Base-by-base conservation (phyloP, 768 basidiomycete genomes). In the Lentinula boryana region DNA sequence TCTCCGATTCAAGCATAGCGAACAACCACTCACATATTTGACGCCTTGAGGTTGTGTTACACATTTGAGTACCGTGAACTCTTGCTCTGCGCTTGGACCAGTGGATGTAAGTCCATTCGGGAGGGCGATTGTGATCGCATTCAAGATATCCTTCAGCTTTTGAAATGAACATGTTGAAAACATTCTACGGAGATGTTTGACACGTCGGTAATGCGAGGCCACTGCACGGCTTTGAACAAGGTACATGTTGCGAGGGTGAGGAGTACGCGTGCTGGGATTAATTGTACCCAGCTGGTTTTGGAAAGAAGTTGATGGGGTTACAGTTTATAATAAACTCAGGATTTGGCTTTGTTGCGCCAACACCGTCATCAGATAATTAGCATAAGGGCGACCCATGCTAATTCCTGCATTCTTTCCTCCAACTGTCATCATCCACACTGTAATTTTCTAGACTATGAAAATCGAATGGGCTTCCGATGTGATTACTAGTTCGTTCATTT, bases 401-500 rank as follows among this genome's bases (percentile, higher is more conserved):
- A 23, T 49, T 49, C 5, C 32, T 13, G 9, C 16, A 13, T 46
- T 3, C 33, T 46, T 48, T 6, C n/a, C 13, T 36, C 3, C 43
- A 7, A 33, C 56, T 27, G n/a, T 31, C 44, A 21, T 35, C 41
- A 41, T 23, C 23, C 27, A 23, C 21, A 56, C 55, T 61, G 50
- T 54, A 18, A 65, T 23, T 9, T 3, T 2, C 21, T n/a, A 9
- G n/a, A 46, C 50, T 61, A 81, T 83, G 79, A 80, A 78, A 71
- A 84, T 84, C 38, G 80, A 82, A 62, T 84, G 81, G 82, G 74
- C 76, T 5, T 78, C 78, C 16, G 69, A 74, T 63, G 82, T 79
- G 58, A 46, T 69, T 59, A 38, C 18, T 18, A 5, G 49, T 33
- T 50, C 41, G 18, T 15, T 56, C 44, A 33, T 63, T 61, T 56